phyloP scores from a whole-genome alignment of 2,329 filamentous ascomycete species.

The Alternaria dauci region DNA sequence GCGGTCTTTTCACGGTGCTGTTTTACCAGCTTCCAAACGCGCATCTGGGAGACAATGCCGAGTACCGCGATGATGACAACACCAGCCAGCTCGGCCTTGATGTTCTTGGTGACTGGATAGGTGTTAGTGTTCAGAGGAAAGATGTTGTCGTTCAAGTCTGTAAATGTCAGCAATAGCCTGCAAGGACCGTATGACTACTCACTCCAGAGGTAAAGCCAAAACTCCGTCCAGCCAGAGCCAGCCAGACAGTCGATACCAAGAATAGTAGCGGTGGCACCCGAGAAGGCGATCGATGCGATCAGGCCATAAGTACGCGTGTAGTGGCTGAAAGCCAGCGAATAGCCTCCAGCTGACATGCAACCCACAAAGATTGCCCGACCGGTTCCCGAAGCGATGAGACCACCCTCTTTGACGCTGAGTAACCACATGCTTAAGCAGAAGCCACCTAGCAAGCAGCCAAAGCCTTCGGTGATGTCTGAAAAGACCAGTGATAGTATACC shows the following conservation, averaged over 20 bases:
- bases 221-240: conserved; percentile 90
- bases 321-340: conserved; percentile 74
- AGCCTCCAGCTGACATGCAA: conserved; percentile 72
- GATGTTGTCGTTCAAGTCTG: conserved; percentile 73
- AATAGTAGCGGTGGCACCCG: conserved; percentile 79
- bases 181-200: conserved; percentile 35
- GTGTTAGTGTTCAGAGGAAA: conserved; percentile 80
- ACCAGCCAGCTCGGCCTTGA: conserved; percentile 82
- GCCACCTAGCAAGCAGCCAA: conserved; percentile 88
- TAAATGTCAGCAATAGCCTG: conserved; percentile 21
- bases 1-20: conserved; percentile 59
- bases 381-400: conserved; percentile 69
- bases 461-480: conserved; percentile 80
- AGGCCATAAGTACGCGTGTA: conserved; percentile 80
- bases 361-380: conserved; percentile 79
- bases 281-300: conserved; percentile 79
- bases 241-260: conserved; percentile 92
- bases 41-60: conserved; percentile 84
- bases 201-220: conserved; percentile 93
- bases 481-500: conserved; percentile 81
- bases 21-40: conserved; percentile 82
- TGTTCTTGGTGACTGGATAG: conserved; percentile 86
- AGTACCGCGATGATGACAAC: conserved; percentile 77
- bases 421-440: conserved; percentile 93
- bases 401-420: conserved; percentile 77